These are phyloP conservation scores for Akanthomyces lecanii DNA, from an alignment of 2,329 filamentous ascomycete species.

Conservation along the genomic window DNA sequence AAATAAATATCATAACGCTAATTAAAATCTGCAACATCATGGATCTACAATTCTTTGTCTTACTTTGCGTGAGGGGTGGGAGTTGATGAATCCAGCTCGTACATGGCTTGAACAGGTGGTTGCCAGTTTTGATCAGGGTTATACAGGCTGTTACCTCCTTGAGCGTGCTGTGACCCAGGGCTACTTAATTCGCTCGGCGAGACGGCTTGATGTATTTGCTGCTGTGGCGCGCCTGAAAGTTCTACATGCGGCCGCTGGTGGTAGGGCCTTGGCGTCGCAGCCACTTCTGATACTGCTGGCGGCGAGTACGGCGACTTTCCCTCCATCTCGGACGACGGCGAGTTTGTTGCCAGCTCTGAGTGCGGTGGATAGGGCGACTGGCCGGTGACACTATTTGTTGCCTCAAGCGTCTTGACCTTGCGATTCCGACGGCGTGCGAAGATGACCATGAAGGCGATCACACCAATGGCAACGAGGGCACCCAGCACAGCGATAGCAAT, in stretches of 20 bases:
- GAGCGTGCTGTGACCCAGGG: background rate
- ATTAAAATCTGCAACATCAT: background rate
- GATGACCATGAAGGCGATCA: background rate
- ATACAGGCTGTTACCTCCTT: background rate
- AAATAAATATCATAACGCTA: background rate
- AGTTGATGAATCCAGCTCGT: slow-evolving; percentile 13
- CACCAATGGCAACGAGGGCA: slow-evolving; percentile 1
- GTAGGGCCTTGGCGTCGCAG: background rate
- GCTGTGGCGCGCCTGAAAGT: background rate
- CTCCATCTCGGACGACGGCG: slow-evolving; percentile 11
- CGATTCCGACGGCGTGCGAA: slow-evolving; percentile 10
- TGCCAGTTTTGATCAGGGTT: background rate
- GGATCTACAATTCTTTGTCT: too few relatives aligned
- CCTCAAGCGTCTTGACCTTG: background rate
- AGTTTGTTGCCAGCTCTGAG: slow-evolving; percentile 4
- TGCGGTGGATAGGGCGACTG: background rate
- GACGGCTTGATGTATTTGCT: background rate
- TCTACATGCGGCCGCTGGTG: background rate
- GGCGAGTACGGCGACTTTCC: background rate
- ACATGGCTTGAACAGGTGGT: background rate
- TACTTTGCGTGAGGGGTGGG: background rate
- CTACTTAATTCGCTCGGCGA: slow-evolving; percentile 13
- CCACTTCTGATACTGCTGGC: slow-evolving; percentile 4
- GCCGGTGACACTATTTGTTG: background rate
- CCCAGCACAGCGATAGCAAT: slow-evolving; percentile 14